Evolutionary conservation across 805 yeast species (phyloP).

Genomic region (Naumovozyma castellii): DNA sequence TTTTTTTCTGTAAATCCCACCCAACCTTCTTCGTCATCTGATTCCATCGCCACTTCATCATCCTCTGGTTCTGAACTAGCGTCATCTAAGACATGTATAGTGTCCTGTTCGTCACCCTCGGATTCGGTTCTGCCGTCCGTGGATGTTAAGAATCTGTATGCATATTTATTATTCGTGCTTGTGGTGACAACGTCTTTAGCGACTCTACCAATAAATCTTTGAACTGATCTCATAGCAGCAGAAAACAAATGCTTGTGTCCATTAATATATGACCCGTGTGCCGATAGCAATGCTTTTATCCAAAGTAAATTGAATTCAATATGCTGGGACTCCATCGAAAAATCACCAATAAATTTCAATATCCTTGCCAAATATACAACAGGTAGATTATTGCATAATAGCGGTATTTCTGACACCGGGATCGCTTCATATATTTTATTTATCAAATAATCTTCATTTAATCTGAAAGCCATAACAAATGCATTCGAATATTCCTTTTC

Average conservation of each 20-base stretch:
- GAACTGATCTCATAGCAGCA: slow-evolving; percentile 57
- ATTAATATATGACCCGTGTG: slow-evolving; percentile 71
- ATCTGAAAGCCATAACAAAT: slow-evolving; percentile 84
- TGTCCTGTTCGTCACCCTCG: slow-evolving; percentile 23
- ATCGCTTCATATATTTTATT: slow-evolving; percentile 64
- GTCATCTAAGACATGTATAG: slow-evolving; percentile 28
- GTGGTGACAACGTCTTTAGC: slow-evolving; percentile 63
- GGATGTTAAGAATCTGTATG: slow-evolving; percentile 42
- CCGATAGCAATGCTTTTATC: slow-evolving; percentile 58
- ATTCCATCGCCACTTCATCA: slow-evolving; percentile 10
- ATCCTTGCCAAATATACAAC: slow-evolving; percentile 62
- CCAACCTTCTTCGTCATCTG: slow-evolving; percentile 34
- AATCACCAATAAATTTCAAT: slow-evolving; percentile 58
- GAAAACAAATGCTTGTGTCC: slow-evolving; percentile 52
- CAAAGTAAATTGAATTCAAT: slow-evolving; percentile 76
- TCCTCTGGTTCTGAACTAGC: slow-evolving; percentile 22
- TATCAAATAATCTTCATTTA: slow-evolving; percentile 71
- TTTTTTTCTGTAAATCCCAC: slow-evolving; percentile 25
- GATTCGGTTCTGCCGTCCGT: slow-evolving; percentile 23
- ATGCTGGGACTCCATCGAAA: slow-evolving; percentile 65
- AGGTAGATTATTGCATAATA: slow-evolving; percentile 67
- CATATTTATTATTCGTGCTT: slow-evolving; percentile 45
- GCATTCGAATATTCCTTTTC: slow-evolving; percentile 60
- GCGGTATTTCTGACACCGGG: slow-evolving; percentile 57
- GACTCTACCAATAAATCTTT: slow-evolving; percentile 61